Percentiles rank a stretch among this genome's conserved stretches.
These are phyloP conservation scores for Termitomyces sp. DNA, from an alignment of 768 basidiomycete species.

Conservation along the genomic window DNA sequence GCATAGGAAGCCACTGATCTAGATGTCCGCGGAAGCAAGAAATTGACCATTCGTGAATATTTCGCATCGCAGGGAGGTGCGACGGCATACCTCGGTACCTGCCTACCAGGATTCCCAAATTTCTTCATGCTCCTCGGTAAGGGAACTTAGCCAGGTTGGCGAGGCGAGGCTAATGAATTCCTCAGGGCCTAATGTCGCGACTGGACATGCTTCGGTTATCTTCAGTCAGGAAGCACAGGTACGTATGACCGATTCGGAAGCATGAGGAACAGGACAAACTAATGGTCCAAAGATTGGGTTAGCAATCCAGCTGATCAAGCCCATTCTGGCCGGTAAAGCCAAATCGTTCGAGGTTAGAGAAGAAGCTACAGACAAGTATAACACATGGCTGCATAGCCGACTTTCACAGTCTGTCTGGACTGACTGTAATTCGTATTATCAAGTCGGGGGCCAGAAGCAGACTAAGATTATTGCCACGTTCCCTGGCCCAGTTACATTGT, in stretches of 20 bases:
- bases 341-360: conserved; percentile 48
- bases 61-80: conserved; percentile 45
- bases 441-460: conserved; percentile 30
- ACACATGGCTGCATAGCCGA: conserved; percentile 46
- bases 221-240: conserved; percentile 58
- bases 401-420: conserved; percentile 48
- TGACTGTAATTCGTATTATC: conserved; percentile 53
- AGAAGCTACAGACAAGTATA: conserved; percentile 46
- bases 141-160: background rate
- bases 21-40: conserved; percentile 39
- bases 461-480: conserved; percentile 47
- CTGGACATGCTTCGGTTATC: conserved; percentile 57
- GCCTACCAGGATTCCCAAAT: conserved; percentile 56
- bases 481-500: conserved; percentile 48
- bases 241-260: conserved; percentile 9
- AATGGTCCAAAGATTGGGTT: conserved; percentile 38
- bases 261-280: conserved; percentile 8
- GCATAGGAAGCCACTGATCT: conserved; percentile 34
- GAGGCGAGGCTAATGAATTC: background rate
- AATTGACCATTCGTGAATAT: conserved; percentile 40
- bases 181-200: conserved; percentile 52
- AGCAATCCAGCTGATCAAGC: conserved; percentile 47
- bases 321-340: conserved; percentile 44
- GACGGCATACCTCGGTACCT: conserved; percentile 50
- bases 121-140: conserved; percentile 45